Evolutionary conservation across 192 early-diverging fungal species (phyloP).

Genomic region (Borealophlyctis nickersoniae): DNA sequence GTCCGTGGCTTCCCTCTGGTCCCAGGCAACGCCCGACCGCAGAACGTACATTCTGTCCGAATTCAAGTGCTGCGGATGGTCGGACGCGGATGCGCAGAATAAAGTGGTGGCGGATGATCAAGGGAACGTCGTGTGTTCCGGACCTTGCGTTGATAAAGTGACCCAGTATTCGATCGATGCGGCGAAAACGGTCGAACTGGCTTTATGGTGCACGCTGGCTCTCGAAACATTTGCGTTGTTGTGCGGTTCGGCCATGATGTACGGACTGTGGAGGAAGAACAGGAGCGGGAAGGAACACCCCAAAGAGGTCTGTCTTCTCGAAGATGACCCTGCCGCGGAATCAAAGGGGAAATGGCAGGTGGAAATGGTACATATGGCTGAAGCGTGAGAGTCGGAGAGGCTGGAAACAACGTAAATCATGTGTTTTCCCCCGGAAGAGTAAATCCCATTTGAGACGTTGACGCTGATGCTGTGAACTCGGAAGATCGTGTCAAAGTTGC

Average conservation of each 20-base stretch:
- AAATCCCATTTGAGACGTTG: too few relatives aligned
- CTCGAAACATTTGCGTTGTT: not conserved
- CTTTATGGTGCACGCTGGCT: not conserved
- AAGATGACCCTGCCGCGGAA: too few relatives aligned
- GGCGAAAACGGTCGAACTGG: not conserved
- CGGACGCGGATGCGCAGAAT: not conserved
- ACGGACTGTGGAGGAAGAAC: not conserved
- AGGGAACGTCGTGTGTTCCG: not conserved
- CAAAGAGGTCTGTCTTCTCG: too few relatives aligned
- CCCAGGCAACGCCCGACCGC: not conserved
- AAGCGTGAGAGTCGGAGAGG: too few relatives aligned
- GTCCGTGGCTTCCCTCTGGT: not conserved
- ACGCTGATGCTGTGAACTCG: too few relatives aligned
- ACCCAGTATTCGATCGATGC: not conserved
- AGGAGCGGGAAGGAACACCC: too few relatives aligned
- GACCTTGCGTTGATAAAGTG: not conserved
- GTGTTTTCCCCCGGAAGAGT: too few relatives aligned
- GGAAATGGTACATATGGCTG: too few relatives aligned
- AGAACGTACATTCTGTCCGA: not conserved
- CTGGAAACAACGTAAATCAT: too few relatives aligned
- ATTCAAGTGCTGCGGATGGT: not conserved
- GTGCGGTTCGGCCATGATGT: not conserved
- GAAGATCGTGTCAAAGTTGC: too few relatives aligned
- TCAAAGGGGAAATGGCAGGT: too few relatives aligned
- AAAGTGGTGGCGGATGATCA: too few relatives aligned